Conservation (phyloP, 2,329 filamentous ascomycete species). For the Chaetomium strumarium region DNA sequence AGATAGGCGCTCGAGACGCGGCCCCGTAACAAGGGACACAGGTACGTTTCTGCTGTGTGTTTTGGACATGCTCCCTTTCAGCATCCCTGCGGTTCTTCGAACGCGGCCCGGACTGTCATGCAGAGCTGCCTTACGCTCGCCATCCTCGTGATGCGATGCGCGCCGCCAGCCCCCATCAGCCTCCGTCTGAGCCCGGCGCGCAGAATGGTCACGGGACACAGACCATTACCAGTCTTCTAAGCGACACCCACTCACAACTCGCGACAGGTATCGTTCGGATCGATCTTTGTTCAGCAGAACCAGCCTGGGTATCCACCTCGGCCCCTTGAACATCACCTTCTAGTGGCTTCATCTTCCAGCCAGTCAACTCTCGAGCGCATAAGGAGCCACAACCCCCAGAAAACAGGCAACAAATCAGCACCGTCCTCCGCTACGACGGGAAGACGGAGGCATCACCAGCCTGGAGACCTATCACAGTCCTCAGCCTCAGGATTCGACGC, state of each 20-base stretch:
- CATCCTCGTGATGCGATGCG: slow-evolving; percentile 16
- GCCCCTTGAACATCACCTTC: slow-evolving; percentile 8
- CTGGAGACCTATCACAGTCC: slow-evolving; percentile 47
- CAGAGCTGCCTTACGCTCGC: not conserved
- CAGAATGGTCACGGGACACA: slow-evolving; percentile 9
- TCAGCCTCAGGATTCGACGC: slow-evolving; percentile 36
- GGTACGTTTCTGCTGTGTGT: slow-evolving; percentile 3
- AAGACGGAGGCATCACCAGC: slow-evolving; percentile 30
- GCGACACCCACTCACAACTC: slow-evolving; percentile 20
- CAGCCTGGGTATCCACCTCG: slow-evolving; percentile 18
- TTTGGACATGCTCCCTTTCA: not conserved
- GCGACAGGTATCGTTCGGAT: slow-evolving; percentile 18
- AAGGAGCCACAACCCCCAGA: slow-evolving; percentile 14
- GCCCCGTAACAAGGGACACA: not conserved
- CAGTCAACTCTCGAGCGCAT: slow-evolving; percentile 30
- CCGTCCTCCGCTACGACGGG: slow-evolving; percentile 35
- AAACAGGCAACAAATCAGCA: slow-evolving; percentile 44
- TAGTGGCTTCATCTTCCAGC: slow-evolving; percentile 21
- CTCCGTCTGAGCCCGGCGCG: slow-evolving; percentile 1
- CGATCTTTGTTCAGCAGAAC: slow-evolving; percentile 11
- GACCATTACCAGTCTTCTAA: slow-evolving; percentile 10
- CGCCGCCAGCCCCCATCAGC: slow-evolving; percentile 2
- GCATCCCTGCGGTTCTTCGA: not conserved
- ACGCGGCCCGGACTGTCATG: not conserved
- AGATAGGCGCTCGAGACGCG: too few species aligned